These are phyloP conservation scores for Scytalidium lignicola DNA, from an alignment of 2,329 filamentous ascomycete species.

Conservation along the genomic window DNA sequence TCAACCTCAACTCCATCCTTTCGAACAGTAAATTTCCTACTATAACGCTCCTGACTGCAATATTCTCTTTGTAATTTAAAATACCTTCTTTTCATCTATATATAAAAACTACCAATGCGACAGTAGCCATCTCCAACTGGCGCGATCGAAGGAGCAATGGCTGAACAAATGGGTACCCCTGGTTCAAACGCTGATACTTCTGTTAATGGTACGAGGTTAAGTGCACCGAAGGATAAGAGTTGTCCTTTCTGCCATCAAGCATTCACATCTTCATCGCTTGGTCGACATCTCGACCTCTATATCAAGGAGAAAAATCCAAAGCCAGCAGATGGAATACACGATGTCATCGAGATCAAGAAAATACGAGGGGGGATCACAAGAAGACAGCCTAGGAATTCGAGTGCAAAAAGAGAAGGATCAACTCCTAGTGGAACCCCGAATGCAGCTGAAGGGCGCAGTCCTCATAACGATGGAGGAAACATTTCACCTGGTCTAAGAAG, in stretches of 20 bases:
- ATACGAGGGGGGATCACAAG: conserved; percentile 81
- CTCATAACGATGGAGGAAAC: conserved; percentile 26
- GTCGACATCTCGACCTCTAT: conserved; percentile 89
- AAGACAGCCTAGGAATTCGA: conserved; percentile 68
- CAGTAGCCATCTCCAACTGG: conserved; percentile 7
- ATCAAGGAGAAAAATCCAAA: conserved; percentile 93
- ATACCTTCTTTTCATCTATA: background rate
- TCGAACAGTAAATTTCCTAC: background rate
- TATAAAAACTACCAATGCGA: conserved; percentile 17
- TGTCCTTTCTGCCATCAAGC: conserved; percentile 85
- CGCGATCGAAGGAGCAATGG: conserved; percentile 16
- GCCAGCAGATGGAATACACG: conserved; percentile 77
- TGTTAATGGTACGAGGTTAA: conserved; percentile 21
- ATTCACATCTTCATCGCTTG: conserved; percentile 90
- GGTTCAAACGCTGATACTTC: conserved; percentile 27
- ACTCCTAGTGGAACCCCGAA: conserved; percentile 50
- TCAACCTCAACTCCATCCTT: background rate
- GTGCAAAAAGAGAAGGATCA: conserved; percentile 48
- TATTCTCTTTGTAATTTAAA: background rate
- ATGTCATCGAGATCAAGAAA: conserved; percentile 83
- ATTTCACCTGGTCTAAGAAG: conserved; percentile 15
- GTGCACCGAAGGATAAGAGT: conserved; percentile 67
- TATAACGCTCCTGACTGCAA: background rate
- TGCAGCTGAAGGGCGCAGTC: conserved; percentile 29
- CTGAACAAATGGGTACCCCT: conserved; percentile 28